Evolutionary conservation across 352 stramenopile species (phyloP).

Genomic region (Phytophthora europaea): DNA sequence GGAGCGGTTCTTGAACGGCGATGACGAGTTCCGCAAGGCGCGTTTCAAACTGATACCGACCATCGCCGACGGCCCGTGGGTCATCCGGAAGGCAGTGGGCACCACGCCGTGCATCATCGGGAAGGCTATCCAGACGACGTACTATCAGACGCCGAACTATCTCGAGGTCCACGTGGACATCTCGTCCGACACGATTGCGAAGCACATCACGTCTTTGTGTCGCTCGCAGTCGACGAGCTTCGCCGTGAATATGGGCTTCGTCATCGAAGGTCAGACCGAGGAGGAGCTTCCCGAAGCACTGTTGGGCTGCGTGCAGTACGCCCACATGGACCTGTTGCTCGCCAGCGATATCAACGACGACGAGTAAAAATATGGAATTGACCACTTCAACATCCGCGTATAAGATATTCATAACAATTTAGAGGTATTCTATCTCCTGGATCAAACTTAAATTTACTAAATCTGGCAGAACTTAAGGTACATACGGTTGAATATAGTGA

Average conservation of each 20-base stretch:
- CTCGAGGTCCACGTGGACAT: constrained; percentile 85
- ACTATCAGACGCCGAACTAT: constrained; percentile 69
- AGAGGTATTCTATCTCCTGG: no score
- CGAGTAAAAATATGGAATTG: not conserved
- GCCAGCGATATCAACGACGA: constrained; percentile 32
- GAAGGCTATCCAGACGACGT: constrained; percentile 73
- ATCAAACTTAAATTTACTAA: no score
- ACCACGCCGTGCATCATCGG: constrained; percentile 81
- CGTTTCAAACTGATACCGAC: constrained; percentile 85
- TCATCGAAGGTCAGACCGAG: constrained; percentile 73
- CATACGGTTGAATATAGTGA: no score
- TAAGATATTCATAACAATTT: not conserved
- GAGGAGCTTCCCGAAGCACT: constrained; percentile 79
- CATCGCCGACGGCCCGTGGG: constrained; percentile 82
- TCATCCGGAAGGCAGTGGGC: constrained; percentile 85
- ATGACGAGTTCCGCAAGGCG: constrained; percentile 75
- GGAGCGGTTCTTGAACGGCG: constrained; percentile 67
- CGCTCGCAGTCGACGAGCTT: constrained; percentile 72
- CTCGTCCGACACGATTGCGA: constrained; percentile 75
- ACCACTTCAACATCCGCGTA: constrained; percentile 14
- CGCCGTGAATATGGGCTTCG: constrained; percentile 84
- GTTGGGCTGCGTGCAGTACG: constrained; percentile 80
- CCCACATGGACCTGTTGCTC: constrained; percentile 65
- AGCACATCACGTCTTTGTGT: constrained; percentile 79
- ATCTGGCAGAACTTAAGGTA: no score